Conservation (phyloP, 192 early-diverging fungal genomes). For the Jimgerdemannia flammicorona region DNA sequence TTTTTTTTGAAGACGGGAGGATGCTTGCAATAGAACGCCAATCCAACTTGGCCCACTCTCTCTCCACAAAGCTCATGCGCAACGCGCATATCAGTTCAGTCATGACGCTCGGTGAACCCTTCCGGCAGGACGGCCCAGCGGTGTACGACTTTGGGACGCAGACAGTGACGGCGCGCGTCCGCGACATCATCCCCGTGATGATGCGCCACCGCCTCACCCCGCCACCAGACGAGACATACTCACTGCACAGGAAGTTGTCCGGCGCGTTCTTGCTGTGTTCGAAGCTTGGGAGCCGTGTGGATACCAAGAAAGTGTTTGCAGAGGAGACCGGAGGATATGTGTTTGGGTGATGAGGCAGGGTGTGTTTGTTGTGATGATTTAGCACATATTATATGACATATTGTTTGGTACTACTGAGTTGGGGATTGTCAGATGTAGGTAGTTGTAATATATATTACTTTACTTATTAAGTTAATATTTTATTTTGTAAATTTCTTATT, state of each 20-base stretch:
- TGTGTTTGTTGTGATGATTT: too few relatives aligned
- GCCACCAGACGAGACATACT: conserved; percentile 98
- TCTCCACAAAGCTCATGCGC: conserved; percentile 54
- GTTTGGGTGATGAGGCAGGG: too few relatives aligned
- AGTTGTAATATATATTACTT: too few relatives aligned
- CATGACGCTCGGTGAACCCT: conserved; percentile 83
- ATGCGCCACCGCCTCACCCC: conserved; percentile 89
- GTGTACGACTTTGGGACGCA: conserved; percentile 82
- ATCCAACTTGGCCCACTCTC: background rate
- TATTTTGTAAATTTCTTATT: too few relatives aligned
- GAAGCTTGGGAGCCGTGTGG: conserved; percentile 53
- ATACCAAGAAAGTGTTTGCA: conserved; percentile 30
- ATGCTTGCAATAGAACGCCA: too few relatives aligned
- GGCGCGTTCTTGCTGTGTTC: conserved; percentile 91
- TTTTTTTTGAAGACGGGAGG: too few relatives aligned
- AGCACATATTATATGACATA: too few relatives aligned
- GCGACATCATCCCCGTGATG: conserved; percentile 92
- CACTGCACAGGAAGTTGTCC: conserved; percentile 90
- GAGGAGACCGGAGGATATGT: conserved; percentile 11
- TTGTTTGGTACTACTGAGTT: too few relatives aligned
- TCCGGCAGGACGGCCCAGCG: conserved; percentile 43
- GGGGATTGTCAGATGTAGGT: too few relatives aligned
- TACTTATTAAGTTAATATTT: too few relatives aligned
- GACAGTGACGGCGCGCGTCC: conserved; percentile 78
- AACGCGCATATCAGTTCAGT: conserved; percentile 89